Evolutionary conservation across 2,329 filamentous ascomycete species (phyloP).

Genomic region (Arthrinium phaeospermum): DNA sequence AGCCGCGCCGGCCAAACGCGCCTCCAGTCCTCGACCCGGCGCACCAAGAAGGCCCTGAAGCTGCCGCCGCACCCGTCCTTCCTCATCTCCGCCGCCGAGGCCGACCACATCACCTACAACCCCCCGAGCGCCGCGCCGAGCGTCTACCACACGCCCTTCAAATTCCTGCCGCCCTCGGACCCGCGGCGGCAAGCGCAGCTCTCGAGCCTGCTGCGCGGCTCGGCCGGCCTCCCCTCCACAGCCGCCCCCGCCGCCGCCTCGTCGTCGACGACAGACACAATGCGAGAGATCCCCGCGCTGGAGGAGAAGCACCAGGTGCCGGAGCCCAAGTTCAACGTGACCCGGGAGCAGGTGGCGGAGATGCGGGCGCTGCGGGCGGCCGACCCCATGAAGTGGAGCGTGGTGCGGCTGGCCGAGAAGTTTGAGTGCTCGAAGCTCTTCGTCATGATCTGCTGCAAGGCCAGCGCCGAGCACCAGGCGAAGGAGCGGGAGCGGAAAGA

Average conservation of each 20-base stretch:
- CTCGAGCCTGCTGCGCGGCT: slow-evolving; percentile 47
- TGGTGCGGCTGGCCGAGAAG: slow-evolving; percentile 56
- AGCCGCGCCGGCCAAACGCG: slow-evolving; percentile 16
- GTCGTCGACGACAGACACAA: slow-evolving; percentile 26
- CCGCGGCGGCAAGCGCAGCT: slow-evolving; percentile 58
- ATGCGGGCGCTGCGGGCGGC: slow-evolving; percentile 60
- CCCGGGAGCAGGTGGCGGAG: slow-evolving; percentile 61
- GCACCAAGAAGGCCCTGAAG: slow-evolving; percentile 63
- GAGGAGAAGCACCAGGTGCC: slow-evolving; percentile 23
- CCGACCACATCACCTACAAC: slow-evolving; percentile 60
- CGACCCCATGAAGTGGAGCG: slow-evolving; percentile 62
- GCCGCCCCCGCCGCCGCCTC: slow-evolving; percentile 26
- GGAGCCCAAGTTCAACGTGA: slow-evolving; percentile 54
- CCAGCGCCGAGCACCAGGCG: slow-evolving; percentile 53
- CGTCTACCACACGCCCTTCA: slow-evolving; percentile 70
- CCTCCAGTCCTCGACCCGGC: slow-evolving; percentile 52
- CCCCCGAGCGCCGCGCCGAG: slow-evolving; percentile 59
- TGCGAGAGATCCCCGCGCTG: slow-evolving; percentile 40
- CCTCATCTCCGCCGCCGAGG: slow-evolving; percentile 40
- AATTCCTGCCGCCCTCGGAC: slow-evolving; percentile 66
- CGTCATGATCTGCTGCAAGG: slow-evolving; percentile 62
- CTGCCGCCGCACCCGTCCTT: slow-evolving; percentile 67
- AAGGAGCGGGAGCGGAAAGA: slow-evolving; percentile 52
- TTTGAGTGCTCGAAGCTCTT: slow-evolving; percentile 63
- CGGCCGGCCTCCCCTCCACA: slow-evolving; percentile 30